Conservation (phyloP, 306 rosid species). For the Lotus japonicus region DNA sequence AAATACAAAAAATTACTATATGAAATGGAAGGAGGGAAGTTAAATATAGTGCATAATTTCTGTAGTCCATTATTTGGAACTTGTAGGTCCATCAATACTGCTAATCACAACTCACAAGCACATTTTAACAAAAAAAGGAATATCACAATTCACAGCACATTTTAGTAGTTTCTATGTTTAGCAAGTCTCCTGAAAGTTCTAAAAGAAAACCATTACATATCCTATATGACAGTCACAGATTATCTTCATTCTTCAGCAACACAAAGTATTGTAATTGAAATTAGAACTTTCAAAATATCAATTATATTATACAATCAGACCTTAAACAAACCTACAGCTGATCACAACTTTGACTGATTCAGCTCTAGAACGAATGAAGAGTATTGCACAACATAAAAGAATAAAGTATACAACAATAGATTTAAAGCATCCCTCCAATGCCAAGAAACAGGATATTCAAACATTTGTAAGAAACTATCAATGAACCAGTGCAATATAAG, state of each 20-base stretch:
- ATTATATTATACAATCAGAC: neutral
- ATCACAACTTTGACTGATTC: neutral
- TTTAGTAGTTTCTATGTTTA: neutral
- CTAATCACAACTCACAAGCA: no score
- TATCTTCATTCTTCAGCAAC: neutral
- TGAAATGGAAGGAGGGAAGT: no score
- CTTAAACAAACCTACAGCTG: neutral
- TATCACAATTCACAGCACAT: no score
- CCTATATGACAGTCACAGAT: neutral
- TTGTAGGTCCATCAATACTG: no score
- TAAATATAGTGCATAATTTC: no score
- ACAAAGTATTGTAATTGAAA: neutral
- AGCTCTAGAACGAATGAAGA: neutral
- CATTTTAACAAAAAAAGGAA: no score
- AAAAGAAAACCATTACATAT: neutral
- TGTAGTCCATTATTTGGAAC: no score
- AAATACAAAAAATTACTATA: no score
- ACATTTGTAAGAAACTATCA: neutral
- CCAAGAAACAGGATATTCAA: neutral
- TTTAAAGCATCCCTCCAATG: constrained; percentile 5
- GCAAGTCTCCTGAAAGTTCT: neutral
- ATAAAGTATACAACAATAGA: neutral
- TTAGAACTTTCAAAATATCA: neutral
- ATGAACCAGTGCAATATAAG: neutral
- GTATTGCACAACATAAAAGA: neutral